Percentiles rank a stretch among this genome's conserved stretches.
These are phyloP conservation scores for Brassica juncea DNA, from an alignment of 345 rosid genomes.

Conservation along the genomic window DNA sequence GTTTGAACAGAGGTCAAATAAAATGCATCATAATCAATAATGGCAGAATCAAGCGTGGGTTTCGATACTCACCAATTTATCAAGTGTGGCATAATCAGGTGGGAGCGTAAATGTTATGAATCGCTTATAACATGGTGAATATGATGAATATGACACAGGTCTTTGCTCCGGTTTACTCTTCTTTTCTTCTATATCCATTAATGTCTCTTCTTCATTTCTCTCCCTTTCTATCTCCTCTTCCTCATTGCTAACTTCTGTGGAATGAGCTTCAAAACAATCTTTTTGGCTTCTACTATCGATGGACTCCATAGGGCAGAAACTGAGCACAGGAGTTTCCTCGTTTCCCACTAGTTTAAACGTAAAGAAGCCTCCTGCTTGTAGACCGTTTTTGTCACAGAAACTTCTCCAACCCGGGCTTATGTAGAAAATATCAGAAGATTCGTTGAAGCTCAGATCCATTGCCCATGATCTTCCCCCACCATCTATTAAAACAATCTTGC, in stretches of 20 bases:
- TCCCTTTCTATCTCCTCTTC: background rate
- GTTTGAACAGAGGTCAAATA: background rate
- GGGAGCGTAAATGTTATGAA: background rate
- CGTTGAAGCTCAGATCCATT: background rate
- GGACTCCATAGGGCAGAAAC: background rate
- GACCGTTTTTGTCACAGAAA: background rate
- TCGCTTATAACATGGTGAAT: background rate
- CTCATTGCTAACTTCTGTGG: background rate
- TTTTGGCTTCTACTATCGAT: background rate
- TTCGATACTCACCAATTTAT: background rate
- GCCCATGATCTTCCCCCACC: background rate
- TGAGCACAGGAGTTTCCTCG: background rate
- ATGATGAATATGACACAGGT: background rate
- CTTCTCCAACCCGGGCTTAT: background rate
- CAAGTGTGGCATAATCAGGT: background rate
- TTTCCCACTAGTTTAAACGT: background rate
- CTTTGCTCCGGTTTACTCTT: background rate
- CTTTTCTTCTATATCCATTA: background rate
- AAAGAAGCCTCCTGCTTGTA: background rate
- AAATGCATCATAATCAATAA: background rate
- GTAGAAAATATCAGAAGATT: background rate
- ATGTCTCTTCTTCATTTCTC: background rate
- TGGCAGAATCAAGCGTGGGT: background rate
- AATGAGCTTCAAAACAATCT: background rate
- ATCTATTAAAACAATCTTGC: background rate